Base-by-base conservation (phyloP, 192 early-diverging fungal species). In the Backusella macrospora region DNA sequence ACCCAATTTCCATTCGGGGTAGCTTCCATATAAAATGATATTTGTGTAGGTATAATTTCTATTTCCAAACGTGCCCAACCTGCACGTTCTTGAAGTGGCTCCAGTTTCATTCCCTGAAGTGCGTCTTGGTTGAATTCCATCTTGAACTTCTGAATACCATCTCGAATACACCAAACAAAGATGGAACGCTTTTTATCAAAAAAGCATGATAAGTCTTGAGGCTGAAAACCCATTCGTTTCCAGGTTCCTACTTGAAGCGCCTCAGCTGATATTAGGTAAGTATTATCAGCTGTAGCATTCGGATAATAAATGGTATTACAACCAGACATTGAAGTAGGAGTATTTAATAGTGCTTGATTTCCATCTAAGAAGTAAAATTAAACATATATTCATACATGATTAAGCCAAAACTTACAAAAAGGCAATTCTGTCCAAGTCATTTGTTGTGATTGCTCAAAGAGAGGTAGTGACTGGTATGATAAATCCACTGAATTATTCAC, bases 161-260 rank as follows among this genome's bases (percentile, higher is more conserved):
- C 88, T 9, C 82, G 80, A 21, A 90, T 89, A 72, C 86, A 82
- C 88, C 88, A 90, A 4, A 81, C 83, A 78, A 90, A 81, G 21
- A 77, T 45, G 8, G 73, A 78, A 16, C 78, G 77, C 4, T 77
- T 75, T 6, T 81, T 78, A 42, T 84, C 80, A 71, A 83, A 90
- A 48, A 80, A 83, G 48, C 89, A 90, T n/a, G 81, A 76, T 45
- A 90, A 62, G 66, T 88, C 86, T 13, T 74, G 83, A 5, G 73
- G 45, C n/a, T 80, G 76, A 49, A 90, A 71, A 1, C 87, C 78
- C 72, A 90, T 89, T 48, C 89, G 80, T 69, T 85, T 82, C 89
- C 89, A 90, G 6, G 85, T 86, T 55, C 89, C 89, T 44, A 90
- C 89, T 13, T 84, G 79, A 13, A 90, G 76, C 10, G 86, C 86